A percentile compares a stretch with the other conserved stretches of the same genome.
Conservation (phyloP, 176 grass and related monocot species). For the Dactylis glomerata region DNA sequence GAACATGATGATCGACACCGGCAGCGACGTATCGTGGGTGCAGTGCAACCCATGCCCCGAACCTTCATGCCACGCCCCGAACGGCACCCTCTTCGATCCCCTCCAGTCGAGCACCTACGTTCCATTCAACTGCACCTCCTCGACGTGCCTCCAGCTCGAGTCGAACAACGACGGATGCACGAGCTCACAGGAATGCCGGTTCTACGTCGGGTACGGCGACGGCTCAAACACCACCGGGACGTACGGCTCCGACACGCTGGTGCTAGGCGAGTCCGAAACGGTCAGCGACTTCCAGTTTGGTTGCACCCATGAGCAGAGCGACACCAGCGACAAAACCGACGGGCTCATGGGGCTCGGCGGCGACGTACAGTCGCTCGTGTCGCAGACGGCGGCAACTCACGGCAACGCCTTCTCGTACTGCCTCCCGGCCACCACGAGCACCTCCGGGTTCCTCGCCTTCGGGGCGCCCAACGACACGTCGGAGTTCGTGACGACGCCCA, state of each 20-base stretch:
- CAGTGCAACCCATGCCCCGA: conserved; percentile 57
- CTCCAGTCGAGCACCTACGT: conserved; percentile 48
- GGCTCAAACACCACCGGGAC: conserved; percentile 45
- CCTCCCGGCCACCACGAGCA: conserved; percentile 38
- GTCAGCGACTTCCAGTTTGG: conserved; percentile 47
- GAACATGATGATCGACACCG: conserved; percentile 58
- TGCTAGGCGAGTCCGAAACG: not conserved
- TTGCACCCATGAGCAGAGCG: conserved; percentile 43
- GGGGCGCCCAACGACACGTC: not conserved
- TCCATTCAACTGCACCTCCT: conserved; percentile 50
- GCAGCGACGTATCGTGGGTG: conserved; percentile 69
- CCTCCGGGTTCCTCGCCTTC: conserved; percentile 57
- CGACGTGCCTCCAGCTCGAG: conserved; percentile 22
- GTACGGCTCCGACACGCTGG: conserved; percentile 49
- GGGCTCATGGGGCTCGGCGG: conserved; percentile 77
- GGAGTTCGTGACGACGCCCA: conserved; percentile 36
- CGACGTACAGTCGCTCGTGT: conserved; percentile 43
- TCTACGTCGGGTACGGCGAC: conserved; percentile 48
- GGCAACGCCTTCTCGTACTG: conserved; percentile 65
- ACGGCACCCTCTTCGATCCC: conserved; percentile 54
- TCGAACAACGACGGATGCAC: conserved; percentile 26
- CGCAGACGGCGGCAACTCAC: conserved; percentile 46
- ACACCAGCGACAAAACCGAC: conserved; percentile 29
- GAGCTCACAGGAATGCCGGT: conserved; percentile 31
- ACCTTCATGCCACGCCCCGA: conserved; percentile 37